Base-by-base conservation (phyloP, 805 yeast species). In the Pichia deserticola region DNA sequence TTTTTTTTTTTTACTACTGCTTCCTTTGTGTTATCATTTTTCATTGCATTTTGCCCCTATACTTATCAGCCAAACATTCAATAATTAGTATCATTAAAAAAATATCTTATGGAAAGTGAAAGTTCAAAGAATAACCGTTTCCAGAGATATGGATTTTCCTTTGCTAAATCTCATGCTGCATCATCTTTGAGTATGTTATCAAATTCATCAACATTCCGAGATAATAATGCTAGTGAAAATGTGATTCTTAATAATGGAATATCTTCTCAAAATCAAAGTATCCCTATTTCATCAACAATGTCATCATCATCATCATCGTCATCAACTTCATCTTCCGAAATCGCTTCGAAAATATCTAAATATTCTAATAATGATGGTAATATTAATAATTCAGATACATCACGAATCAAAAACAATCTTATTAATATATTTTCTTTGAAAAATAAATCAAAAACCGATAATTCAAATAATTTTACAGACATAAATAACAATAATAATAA, bases 171-270 rank as follows among this genome's bases (percentile, higher is more conserved):
- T 1, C 46, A 43, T 20, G 27, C 46, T 7, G 46, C 40, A 1
- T 43, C 43, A 5, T 40, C 43, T 6, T 11, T 40, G 5, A 40
- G 43, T 32, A 33, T 32, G 8, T 13, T 29, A 5, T 40, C 35
- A 40, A 40, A 15, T 13, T 25, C 40, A 29, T 5, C 32, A 29
- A 15, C 50, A 41, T 43, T 28, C 42, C 50, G 43, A 48, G 35
- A 39, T 27, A 47, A 48, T 42, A 42, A 42, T 42, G 35, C 32
- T 13, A n/a, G n/a, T n/a, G n/a, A n/a, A n/a, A n/a, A n/a, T n/a
- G n/a, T n/a, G n/a, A n/a, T n/a, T n/a, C n/a, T n/a, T 13, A 10
- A 29, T 29, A 29, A 29, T 29, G 32, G n/a, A n/a, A n/a, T n/a
- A n/a, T n/a, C n/a, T n/a, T n/a, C n/a, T n/a, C n/a, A n/a, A 29